Conservation (phyloP, 371 early-diverging fungal genomes). For the Mortierella sp. region DNA sequence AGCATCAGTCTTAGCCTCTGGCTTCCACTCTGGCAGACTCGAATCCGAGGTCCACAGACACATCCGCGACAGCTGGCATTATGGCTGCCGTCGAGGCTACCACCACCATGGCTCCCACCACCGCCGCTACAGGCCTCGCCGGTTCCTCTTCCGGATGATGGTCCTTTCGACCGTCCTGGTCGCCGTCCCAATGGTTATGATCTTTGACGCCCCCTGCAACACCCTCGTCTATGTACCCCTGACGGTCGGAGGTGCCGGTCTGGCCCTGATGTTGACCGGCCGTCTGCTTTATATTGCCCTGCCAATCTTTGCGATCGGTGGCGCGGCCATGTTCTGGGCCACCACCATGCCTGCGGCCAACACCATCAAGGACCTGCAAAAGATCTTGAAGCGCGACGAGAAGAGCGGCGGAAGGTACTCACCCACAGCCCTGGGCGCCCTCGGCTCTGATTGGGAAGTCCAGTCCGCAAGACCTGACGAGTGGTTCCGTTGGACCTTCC, state of each 20-base stretch:
- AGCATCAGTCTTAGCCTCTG: slow-evolving; percentile 22
- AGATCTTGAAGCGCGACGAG: slow-evolving; percentile 38
- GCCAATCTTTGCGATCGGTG: slow-evolving; percentile 35
- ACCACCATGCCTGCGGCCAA: slow-evolving; percentile 37
- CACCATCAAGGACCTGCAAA: slow-evolving; percentile 38
- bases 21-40: neutral
- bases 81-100: slow-evolving; percentile 27
- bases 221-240: slow-evolving; percentile 31
- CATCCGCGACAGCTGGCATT: slow-evolving; percentile 14
- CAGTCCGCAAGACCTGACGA: slow-evolving; percentile 40
- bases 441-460: slow-evolving; percentile 46
- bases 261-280: slow-evolving; percentile 34
- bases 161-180: slow-evolving; percentile 36
- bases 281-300: slow-evolving; percentile 23
- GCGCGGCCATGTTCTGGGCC: slow-evolving; percentile 32
- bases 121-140: slow-evolving; percentile 29
- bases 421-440: slow-evolving; percentile 21
- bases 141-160: slow-evolving; percentile 36
- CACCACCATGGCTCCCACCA: slow-evolving; percentile 23
- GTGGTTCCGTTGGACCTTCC: slow-evolving; percentile 53
- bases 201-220: slow-evolving; percentile 29
- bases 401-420: slow-evolving; percentile 8
- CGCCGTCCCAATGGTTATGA: slow-evolving; percentile 35
- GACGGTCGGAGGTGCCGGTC: slow-evolving; percentile 36
- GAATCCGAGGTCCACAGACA: slow-evolving; percentile 6